Base-by-base conservation (phyloP, 768 basidiomycete species). In the Jaapia argillacea region DNA sequence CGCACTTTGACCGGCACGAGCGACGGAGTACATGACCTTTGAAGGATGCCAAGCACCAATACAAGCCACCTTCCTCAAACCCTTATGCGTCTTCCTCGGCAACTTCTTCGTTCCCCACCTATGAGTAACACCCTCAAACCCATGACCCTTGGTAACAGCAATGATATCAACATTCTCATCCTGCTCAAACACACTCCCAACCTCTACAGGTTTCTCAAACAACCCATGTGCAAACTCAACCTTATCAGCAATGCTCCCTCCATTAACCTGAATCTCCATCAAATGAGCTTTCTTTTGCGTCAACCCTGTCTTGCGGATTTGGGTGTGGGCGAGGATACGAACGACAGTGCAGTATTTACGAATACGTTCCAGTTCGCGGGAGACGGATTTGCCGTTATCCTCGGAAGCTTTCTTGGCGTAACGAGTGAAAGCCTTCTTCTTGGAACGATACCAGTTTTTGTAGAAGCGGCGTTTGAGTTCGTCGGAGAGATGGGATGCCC, bases 1-100 rank as follows among this genome's bases (percentile, higher is more conserved):
- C 89, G 56, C 65, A 90, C 86, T 88, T 85, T 97, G 94, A 88
- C 96, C 96, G 54, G 96, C 93, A 75, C 96, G 93, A 48, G 93
- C 96, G 57, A 99, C 96, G n/a, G 92, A 93, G 81, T 91, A 98
- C 94, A 98, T 98, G 79, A 99, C 96, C 71, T 94, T 96, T 58
- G 84, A 85, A 63, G 91, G 92, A 76, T 94, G 91, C 90, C 90
- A 94, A 62, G 91, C 92, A 69, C 91, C 91, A 54, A 93, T 92
- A 77, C 91, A 94, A 61, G 94, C 94, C 51, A 99, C 96, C 75
- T 99, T 98, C 66, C 94, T 87, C 59, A 98, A 88, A 87, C 96
- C 96, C 68, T 96, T 93, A 79, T 99, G 96, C 43, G 96, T 98
- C 76, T 98, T 98, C 56, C 93, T 77, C 46, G 93, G 93, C 45